Conservation (phyloP, 2,329 filamentous ascomycete genomes). For the Verticillium nubilum region DNA sequence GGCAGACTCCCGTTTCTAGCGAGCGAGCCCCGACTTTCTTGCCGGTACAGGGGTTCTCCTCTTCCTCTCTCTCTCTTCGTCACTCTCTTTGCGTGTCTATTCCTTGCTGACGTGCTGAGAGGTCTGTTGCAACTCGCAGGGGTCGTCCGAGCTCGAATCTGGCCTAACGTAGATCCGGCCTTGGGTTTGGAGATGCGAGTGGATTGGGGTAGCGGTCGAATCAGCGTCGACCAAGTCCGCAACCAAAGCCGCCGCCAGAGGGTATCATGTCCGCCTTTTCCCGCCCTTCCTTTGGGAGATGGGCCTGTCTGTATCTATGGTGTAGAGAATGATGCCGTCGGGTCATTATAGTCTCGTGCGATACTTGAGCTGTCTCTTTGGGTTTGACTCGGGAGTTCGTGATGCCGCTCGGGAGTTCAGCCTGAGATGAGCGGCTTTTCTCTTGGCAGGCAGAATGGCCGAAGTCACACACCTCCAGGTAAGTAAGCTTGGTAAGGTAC, state of each 20-base stretch:
- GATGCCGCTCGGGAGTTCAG: neutral
- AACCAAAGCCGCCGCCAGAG: slow-evolving; percentile 1
- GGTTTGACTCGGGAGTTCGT: neutral
- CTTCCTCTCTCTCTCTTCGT: neutral
- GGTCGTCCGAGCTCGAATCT: neutral
- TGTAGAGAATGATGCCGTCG: neutral
- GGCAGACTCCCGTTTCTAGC: neutral
- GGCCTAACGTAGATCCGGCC: neutral
- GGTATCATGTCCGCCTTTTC: neutral
- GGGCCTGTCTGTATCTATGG: neutral
- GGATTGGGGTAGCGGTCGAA: neutral
- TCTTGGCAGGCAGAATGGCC: neutral
- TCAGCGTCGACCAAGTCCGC: slow-evolving; percentile 1
- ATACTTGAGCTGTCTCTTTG: neutral
- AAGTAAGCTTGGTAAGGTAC: no score
- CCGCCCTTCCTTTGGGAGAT: neutral
- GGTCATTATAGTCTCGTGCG: neutral
- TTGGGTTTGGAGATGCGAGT: neutral
- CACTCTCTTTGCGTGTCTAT: neutral
- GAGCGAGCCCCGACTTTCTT: neutral
- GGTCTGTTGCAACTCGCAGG: neutral
- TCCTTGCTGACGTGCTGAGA: neutral
- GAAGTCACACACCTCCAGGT: neutral
- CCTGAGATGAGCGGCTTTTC: neutral
- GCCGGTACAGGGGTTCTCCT: neutral